These are phyloP conservation scores for Mucuna pruriens DNA, from an alignment of 306 rosid genomes.

Conservation along the genomic window DNA sequence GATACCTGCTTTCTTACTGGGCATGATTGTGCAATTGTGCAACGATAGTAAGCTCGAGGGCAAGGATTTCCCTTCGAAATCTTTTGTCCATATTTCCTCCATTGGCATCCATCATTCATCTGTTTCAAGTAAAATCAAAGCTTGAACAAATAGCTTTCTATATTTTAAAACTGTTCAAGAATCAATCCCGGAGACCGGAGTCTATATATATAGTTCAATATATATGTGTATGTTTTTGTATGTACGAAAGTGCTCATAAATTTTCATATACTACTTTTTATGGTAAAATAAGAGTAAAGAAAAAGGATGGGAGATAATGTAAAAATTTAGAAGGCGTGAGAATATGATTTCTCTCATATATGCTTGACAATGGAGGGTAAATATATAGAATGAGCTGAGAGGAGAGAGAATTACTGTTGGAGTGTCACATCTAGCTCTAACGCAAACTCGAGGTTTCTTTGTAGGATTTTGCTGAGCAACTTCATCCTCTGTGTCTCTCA, in stretches of 20 bases:
- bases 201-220: too few species aligned
- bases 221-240: too few species aligned
- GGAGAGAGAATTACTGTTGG: conserved; percentile 64
- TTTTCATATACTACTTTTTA: too few species aligned
- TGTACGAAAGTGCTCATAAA: too few species aligned
- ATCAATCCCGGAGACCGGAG: too few species aligned
- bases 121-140: conserved; percentile 30
- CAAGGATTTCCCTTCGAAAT: conserved; percentile 96
- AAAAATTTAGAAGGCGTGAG: neutral
- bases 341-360: neutral
- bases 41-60: conserved; percentile 97
- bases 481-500: conserved; percentile 66
- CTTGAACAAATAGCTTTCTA: conserved; percentile 11
- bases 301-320: neutral
- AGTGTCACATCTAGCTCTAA: conserved; percentile 84
- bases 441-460: conserved; percentile 89
- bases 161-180: neutral
- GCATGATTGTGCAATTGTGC: conserved; percentile 83
- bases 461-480: conserved; percentile 61
- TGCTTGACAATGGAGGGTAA: neutral
- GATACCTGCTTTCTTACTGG: conserved; percentile 90
- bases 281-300: too few species aligned
- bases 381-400: neutral
- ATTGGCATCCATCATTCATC: conserved; percentile 98
- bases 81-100: conserved; percentile 99